A percentile compares a stretch with the other conserved stretches of the same genome.
Evolutionary conservation across 345 rosid species (phyloP).

Genomic region (Eucalyptus rudis): DNA sequence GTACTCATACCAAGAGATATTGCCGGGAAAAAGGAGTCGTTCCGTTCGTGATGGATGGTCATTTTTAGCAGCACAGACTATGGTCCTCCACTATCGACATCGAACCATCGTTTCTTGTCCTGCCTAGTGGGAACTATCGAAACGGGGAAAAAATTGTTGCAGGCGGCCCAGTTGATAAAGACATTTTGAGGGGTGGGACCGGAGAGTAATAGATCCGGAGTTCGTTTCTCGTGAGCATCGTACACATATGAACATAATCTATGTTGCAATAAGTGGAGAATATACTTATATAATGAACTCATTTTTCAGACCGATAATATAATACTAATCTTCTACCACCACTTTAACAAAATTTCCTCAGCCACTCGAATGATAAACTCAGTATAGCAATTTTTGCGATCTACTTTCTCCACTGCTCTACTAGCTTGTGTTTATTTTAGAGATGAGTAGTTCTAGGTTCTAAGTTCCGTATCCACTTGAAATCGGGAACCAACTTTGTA

Average conservation of each 20-base stretch:
- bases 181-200: too few relatives aligned
- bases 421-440: background rate
- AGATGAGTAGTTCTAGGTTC: too few relatives aligned
- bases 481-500: rapidly evolving
- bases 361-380: background rate
- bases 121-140: background rate
- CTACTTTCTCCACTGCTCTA: background rate
- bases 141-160: background rate
- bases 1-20: background rate
- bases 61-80: background rate
- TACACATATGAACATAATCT: too few relatives aligned
- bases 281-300: background rate
- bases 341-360: background rate
- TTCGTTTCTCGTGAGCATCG: too few relatives aligned
- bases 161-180: too few relatives aligned
- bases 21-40: background rate
- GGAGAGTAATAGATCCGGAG: too few relatives aligned
- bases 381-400: rapidly evolving
- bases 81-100: background rate
- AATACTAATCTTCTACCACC: background rate
- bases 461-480: rapidly evolving
- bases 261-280: too few relatives aligned
- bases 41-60: background rate
- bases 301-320: background rate
- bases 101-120: background rate